Evolutionary conservation across 2,329 filamentous ascomycete species (phyloP).

Genomic region (Hortaea sp.): DNA sequence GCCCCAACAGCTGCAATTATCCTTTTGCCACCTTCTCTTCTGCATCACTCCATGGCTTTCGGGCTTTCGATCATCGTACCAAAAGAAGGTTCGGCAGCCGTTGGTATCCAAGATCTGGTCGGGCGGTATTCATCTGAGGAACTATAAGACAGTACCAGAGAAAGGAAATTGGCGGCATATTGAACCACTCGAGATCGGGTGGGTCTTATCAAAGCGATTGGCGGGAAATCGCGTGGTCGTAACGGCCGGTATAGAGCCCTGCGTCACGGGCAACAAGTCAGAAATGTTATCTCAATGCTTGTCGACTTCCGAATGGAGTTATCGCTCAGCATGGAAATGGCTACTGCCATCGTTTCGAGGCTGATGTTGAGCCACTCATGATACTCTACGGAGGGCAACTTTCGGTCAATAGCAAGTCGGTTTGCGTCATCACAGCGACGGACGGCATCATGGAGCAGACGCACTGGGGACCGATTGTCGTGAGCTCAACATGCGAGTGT

Average conservation of each 20-base stretch:
- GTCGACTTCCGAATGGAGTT: slow-evolving; percentile 9
- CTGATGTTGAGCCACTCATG: slow-evolving; percentile 6
- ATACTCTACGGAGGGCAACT: slow-evolving; percentile 19
- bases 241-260: no score
- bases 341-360: neutral
- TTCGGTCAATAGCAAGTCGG: slow-evolving; percentile 14
- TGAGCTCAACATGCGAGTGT: neutral
- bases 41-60: slow-evolving; percentile 33
- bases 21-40: slow-evolving; percentile 47
- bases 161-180: no score
- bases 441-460: neutral
- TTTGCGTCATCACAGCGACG: slow-evolving; percentile 10
- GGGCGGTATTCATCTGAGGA: no score
- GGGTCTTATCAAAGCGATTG: no score
- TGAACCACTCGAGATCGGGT: no score
- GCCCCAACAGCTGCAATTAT: slow-evolving; percentile 45
- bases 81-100: no score
- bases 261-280: no score
- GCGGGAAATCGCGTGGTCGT: no score
- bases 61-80: no score
- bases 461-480: neutral
- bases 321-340: slow-evolving; percentile 39
- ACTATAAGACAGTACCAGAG: no score
- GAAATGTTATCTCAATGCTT: no score
- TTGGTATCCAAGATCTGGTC: no score